Evolutionary conservation across 2,329 filamentous ascomycete species (phyloP).

Genomic region (Colletotrichum tropicale): DNA sequence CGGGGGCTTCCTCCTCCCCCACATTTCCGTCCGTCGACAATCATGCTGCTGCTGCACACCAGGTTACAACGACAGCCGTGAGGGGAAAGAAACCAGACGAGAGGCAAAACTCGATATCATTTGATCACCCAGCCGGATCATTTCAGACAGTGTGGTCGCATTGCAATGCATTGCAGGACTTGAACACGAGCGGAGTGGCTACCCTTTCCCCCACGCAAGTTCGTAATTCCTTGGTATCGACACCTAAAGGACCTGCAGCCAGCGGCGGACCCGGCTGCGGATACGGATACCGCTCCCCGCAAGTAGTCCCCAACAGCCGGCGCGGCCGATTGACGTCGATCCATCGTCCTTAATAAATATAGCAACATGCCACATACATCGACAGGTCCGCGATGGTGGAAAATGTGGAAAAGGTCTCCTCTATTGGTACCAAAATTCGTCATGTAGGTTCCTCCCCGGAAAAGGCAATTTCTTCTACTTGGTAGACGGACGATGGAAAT

Average conservation of each 20-base stretch:
- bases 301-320: neutral
- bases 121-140: neutral
- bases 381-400: neutral
- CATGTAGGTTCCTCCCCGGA: neutral
- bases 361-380: neutral
- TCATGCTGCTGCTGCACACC: neutral
- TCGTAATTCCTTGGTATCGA: neutral
- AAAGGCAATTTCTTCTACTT: neutral
- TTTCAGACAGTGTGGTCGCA: neutral
- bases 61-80: neutral
- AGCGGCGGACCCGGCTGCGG: neutral
- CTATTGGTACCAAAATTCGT: neutral
- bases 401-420: neutral
- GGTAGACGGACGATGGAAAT: neutral
- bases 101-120: neutral
- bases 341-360: slow-evolving; percentile 6
- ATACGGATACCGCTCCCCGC: neutral
- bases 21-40: neutral
- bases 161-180: neutral
- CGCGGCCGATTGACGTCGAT: neutral
- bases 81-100: neutral
- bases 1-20: neutral
- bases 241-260: neutral
- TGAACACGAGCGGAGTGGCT: neutral
- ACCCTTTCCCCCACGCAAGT: neutral